A percentile compares a stretch with the other conserved stretches of the same genome.
Evolutionary conservation across 1,284 basidiomycete genomes (phyloP).

Genomic region (Vanrija sp.): DNA sequence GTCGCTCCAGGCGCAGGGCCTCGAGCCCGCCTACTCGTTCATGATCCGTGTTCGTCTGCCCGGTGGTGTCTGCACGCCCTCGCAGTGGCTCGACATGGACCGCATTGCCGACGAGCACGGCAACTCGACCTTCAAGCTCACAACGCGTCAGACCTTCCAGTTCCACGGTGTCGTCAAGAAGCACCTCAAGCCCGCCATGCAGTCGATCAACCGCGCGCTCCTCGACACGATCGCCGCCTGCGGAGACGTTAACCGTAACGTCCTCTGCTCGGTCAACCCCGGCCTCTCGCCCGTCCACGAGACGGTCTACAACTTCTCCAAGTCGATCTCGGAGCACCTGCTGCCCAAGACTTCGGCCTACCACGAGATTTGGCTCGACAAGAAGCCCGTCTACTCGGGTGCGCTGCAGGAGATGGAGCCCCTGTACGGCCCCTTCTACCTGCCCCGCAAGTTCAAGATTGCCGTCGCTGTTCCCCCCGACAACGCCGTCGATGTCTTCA

Average conservation of each 20-base stretch:
- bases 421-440: conserved; percentile 92
- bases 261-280: conserved; percentile 89
- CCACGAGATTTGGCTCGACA: conserved; percentile 98
- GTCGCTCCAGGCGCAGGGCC: conserved; percentile 85
- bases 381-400: conserved; percentile 87
- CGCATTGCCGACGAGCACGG: conserved; percentile 94
- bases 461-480: conserved; percentile 93
- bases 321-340: conserved; percentile 77
- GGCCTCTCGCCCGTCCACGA: conserved; percentile 77
- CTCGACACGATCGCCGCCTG: conserved; percentile 97
- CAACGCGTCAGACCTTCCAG: conserved; percentile 98
- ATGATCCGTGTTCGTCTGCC: conserved; percentile 98
- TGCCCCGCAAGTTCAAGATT: conserved; percentile 98
- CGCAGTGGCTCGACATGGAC: conserved; percentile 95
- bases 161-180: conserved; percentile 97
- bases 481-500: conserved; percentile 94
- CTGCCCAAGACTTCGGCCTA: conserved; percentile 90
- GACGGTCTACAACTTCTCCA: conserved; percentile 82
- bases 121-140: conserved; percentile 92
- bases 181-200: conserved; percentile 92
- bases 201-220: conserved; percentile 86
- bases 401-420: conserved; percentile 93
- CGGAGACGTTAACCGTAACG: conserved; percentile 87
- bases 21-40: conserved; percentile 95
- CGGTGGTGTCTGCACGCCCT: conserved; percentile 84